Percentiles rank a stretch among this genome's conserved stretches.
Evolutionary conservation across 2,329 filamentous ascomycete species (phyloP).

Genomic region (Coniella lustricola): DNA sequence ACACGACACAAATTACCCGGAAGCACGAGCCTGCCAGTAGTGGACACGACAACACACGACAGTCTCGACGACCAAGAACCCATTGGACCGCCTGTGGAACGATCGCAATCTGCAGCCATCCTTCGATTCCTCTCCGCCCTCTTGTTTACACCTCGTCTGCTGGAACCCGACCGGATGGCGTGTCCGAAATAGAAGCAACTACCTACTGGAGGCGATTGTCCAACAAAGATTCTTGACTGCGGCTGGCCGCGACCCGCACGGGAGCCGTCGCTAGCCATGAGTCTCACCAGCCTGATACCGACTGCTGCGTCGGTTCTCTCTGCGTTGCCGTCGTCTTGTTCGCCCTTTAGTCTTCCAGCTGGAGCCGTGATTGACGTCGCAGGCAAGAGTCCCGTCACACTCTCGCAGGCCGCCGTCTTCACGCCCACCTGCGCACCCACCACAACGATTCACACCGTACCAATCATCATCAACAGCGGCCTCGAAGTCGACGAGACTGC

Average conservation of each 20-base stretch:
- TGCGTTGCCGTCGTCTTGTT: conserved; percentile 18
- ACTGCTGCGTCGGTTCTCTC: conserved; percentile 15
- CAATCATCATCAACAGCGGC: conserved; percentile 34
- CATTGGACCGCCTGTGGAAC: too few species aligned
- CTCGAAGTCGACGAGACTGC: conserved; percentile 25
- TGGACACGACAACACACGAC: not conserved
- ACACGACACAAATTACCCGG: not conserved
- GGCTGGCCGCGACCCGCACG: conserved; percentile 22
- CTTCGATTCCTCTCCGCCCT: too few species aligned
- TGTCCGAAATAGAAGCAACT: conserved; percentile 4
- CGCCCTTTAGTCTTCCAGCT: conserved; percentile 32
- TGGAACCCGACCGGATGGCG: conserved; percentile 11
- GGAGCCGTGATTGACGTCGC: conserved; percentile 42
- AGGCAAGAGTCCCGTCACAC: conserved; percentile 48
- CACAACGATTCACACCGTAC: conserved; percentile 31
- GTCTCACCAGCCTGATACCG: conserved; percentile 19
- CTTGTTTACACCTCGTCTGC: too few species aligned
- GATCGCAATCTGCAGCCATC: too few species aligned
- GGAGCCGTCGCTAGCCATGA: conserved; percentile 20
- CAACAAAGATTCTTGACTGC: conserved; percentile 10
- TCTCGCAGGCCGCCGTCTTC: conserved; percentile 54
- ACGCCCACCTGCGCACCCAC: conserved; percentile 46
- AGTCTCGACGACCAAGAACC: not conserved
- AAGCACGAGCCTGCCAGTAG: too few species aligned
- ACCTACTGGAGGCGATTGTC: conserved; percentile 9